A percentile compares a stretch with the other conserved stretches of the same genome.
These are phyloP conservation scores for Arthrobotrys conoides DNA, from an alignment of 2,329 filamentous ascomycete genomes.

Conservation along the genomic window DNA sequence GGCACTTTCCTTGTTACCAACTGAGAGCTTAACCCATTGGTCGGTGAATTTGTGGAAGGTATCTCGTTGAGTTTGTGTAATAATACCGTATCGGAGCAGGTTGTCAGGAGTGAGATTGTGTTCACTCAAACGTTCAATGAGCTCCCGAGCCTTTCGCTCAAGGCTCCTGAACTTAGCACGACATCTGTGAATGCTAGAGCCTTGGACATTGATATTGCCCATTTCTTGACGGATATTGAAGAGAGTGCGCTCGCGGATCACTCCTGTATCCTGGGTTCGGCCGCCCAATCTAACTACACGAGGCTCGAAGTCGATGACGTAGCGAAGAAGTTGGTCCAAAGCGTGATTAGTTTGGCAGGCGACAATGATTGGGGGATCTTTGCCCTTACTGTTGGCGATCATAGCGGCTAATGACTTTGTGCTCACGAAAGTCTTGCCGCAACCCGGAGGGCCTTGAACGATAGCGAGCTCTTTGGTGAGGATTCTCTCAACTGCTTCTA, in stretches of 20 bases:
- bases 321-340: conserved; percentile 80
- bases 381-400: conserved; percentile 72
- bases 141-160: conserved; percentile 66
- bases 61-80: conserved; percentile 75
- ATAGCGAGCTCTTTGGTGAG: conserved; percentile 80
- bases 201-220: conserved; percentile 65
- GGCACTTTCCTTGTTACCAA: conserved; percentile 64
- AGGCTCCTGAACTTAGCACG: conserved; percentile 68
- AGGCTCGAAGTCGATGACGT: conserved; percentile 75
- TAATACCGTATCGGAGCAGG: conserved; percentile 72
- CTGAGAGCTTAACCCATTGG: conserved; percentile 63
- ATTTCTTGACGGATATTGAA: conserved; percentile 72
- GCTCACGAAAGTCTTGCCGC: conserved; percentile 85
- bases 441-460: conserved; percentile 84
- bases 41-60: conserved; percentile 72
- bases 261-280: conserved; percentile 75
- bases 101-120: conserved; percentile 71
- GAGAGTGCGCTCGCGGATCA: conserved; percentile 77
- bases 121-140: conserved; percentile 69
- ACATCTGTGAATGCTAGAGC: conserved; percentile 67
- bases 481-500: conserved; percentile 77
- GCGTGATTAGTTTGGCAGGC: conserved; percentile 93
- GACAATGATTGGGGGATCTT: conserved; percentile 80
- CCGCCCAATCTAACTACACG: conserved; percentile 79
- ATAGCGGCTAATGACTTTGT: conserved; percentile 78